Evolutionary conservation across 2,329 filamentous ascomycete species (phyloP), one percentile per base, ranked within the genome.

Genomic region (Alternaria viburni): DNA sequence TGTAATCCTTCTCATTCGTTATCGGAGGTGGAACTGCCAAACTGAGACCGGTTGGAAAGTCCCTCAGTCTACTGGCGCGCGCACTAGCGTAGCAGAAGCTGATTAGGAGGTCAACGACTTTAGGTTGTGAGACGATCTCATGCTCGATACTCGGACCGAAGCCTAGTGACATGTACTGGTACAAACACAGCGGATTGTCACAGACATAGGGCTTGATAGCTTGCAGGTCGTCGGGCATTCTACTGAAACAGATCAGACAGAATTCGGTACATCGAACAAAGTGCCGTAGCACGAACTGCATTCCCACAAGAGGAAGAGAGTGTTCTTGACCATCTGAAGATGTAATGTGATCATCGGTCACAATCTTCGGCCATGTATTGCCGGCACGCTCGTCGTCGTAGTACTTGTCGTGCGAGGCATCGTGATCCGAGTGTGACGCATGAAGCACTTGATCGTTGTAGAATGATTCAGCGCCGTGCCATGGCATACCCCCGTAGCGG

Each of bases 91-190:
- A 96, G 77, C 93, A 94, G 74, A 97, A 92, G 77, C 89, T 94
- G 50, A 96, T 81, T 1, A 97, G 85, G 2, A 97, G 84, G 74
- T 97, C 94, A 12, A 97, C 91, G 1, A 97, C 93, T 59, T 89
- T 88, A 2, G 93, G 92, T 74, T 94, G 91, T 12, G 88, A 87
- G 25, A 91, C 74, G 21, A 97, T 91, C 74, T 97, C 93, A 74
- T 94, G 89, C 76, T 97, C 93, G 59, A 97, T 88, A 70, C 89
- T 93, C 2, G 92, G 91, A 0, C 93, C 94, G 72, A 97, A 90
- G 0, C 93, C 93, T n/a, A 96, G 83, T 15, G 87, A 85, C 85
- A 97, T 91, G 80, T 96, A 97, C 74, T 97, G 94, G 73, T 92
- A 97, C 5, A 97, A 82, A 73, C 94, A 97, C 4, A 97, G 83